Base-by-base conservation (phyloP, 164 flowering plant species). In the Taxillus chinensis region DNA sequence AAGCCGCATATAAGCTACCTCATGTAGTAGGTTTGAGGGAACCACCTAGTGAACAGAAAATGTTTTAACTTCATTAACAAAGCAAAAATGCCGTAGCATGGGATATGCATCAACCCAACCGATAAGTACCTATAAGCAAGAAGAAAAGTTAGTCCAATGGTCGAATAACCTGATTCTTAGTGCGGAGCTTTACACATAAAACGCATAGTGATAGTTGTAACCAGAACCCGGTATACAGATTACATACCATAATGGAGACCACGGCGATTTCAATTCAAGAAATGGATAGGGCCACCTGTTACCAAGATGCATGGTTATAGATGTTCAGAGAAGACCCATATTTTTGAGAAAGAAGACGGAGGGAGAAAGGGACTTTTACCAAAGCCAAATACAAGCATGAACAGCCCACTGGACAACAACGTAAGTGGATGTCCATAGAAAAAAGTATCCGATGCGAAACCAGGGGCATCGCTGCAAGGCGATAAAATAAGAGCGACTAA, bases 381-480 rank as follows among this genome's bases (percentile, higher is more conserved):
- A 76, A 4, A 80, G 46, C 37, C 77, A 72, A 60, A 82, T 65
- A 63, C 74, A 80, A 41, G 96, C 90, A 73, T 93, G 98, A 61
- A 93, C 64, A 14, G 83, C 53, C 98, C 98, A 93, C 53, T 88
- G 98, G 70, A 90, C 82, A 62, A 86, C 56, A 27, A 88, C 95
- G 49, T 67, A 93, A 8, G 63, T 54, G 42, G 75, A 65, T 3
- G 96, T 93, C 87, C 89, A 93, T n/a, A 86, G 68, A 61, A 82
- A 68, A 75, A 90, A 86, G 76, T 92, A 92, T 38, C 87, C 82
- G 15, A 93, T 79, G 49, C 97, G 83, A 62, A 90, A 93, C 89
- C 90, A 80, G 38, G 92, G 96, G 55, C 90, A 89, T 7, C 76
- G 71, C 95, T 87, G 86, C 17, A 70, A 79, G 14, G 7, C 52